phyloP scores from a whole-genome alignment of 345 rosid species.

The Cardamine chenopodiifolia region DNA sequence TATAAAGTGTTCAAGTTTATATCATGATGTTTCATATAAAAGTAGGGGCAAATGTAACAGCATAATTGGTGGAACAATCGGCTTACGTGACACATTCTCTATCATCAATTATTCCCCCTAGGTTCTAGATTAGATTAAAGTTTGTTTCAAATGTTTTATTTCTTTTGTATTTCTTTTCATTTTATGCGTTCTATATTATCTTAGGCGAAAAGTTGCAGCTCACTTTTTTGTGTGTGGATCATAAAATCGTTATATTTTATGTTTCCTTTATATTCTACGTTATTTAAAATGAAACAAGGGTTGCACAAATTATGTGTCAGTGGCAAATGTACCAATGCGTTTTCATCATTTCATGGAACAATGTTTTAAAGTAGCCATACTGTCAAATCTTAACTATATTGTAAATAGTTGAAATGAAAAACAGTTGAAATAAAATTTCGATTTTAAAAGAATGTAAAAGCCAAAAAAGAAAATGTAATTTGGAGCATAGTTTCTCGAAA shows the following conservation, averaged over 20 bases:
- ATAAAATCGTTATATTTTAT: background rate
- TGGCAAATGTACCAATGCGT: too few relatives aligned
- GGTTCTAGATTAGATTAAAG: background rate
- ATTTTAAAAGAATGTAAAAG: too few relatives aligned
- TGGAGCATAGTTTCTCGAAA: too few relatives aligned
- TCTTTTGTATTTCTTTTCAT: background rate
- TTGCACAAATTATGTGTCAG: too few relatives aligned
- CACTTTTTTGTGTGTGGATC: background rate
- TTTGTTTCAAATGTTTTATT: background rate
- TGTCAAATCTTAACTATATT: too few relatives aligned
- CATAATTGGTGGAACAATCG: constrained; percentile 29
- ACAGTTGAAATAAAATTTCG: too few relatives aligned
- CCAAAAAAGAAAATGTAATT: too few relatives aligned
- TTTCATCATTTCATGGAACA: too few relatives aligned
- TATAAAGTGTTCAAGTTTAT: constrained; percentile 20
- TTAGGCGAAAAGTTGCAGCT: background rate
- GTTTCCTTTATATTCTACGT: background rate
- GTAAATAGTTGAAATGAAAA: too few relatives aligned
- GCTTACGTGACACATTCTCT: constrained; percentile 38
- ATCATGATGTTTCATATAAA: constrained; percentile 29
- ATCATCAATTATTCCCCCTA: constrained; percentile 36
- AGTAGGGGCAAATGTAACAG: background rate
- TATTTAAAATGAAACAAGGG: background rate
- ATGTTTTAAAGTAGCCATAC: too few relatives aligned
- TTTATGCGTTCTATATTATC: constrained; percentile 4